Evolutionary conservation across 1,284 basidiomycete genomes (phyloP), one percentile per base, ranked within the genome.

Genomic region (Ceratobasidium sp.): DNA sequence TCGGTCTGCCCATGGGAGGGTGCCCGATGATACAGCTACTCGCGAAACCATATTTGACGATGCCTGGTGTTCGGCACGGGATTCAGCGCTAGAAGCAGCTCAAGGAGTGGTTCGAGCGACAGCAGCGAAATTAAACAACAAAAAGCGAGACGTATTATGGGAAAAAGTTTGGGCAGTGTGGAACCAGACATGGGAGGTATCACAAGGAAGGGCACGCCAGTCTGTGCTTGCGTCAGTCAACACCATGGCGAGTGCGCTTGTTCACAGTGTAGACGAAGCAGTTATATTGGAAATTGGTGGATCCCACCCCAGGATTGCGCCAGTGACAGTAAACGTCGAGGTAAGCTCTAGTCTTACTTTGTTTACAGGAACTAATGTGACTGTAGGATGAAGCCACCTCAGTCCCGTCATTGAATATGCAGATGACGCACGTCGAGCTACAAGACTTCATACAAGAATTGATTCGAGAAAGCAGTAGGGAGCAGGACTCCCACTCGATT

Each of bases 81-180:
- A 30, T 14, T 48, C 62, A 3, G 62, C 62, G 3, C 46, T 66
- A n/a, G 9, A 38, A 11, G 62, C 62, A 25, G 62, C 62, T 16
- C 44, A 66, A 40, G 23, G 23, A 6, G 62, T 38, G 7, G n/a
- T 51, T 40, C 28, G 9, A 28, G 33, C 21, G 1, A 66, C 62
- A 6, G 21, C 14, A 16, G 16, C 14, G 3, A 3, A 21, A 5
- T 21, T 66, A 14, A 66, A 66, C 14, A 53, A 53, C 12, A 28
- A 21, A 12, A 53, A 51, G 33, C 25, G 62, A 53, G 46, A 53
- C 36, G 33, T 25, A 0, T 53, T 66, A 46, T 66, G 62, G 62
- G 51, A 53, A 4, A 21, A 38, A 21, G 44, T 53, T 53, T 66
- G 46, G 48, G 48, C 40, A 12, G 62, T 66, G 3, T 66, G 62